Evolutionary conservation across 768 basidiomycete genomes (phyloP).

Genomic region (Leccinum disarticulatum): DNA sequence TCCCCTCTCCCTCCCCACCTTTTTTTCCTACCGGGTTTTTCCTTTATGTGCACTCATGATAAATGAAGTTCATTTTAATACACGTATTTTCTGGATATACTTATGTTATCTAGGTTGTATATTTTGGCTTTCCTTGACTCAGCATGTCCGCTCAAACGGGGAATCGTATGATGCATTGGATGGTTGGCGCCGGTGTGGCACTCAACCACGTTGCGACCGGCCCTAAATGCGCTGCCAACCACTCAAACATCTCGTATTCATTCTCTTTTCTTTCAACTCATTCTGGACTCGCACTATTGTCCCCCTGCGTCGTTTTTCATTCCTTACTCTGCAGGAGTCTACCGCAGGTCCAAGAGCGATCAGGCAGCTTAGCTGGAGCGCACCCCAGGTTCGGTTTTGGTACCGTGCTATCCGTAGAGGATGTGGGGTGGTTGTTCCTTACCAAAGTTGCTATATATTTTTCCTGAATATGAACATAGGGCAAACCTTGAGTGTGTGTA

Average conservation of each 20-base stretch:
- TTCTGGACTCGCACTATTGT: slow-evolving; percentile 40
- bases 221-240: slow-evolving; percentile 17
- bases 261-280: slow-evolving; percentile 21
- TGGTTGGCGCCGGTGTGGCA: background rate
- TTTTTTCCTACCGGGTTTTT: background rate
- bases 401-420: background rate
- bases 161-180: background rate
- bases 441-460: slow-evolving; percentile 34
- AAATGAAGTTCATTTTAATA: slow-evolving; percentile 22
- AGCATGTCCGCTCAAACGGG: background rate
- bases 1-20: background rate
- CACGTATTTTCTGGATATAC: slow-evolving; percentile 20
- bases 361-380: slow-evolving; percentile 30
- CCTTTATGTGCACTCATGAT: background rate
- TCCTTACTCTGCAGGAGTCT: slow-evolving; percentile 32
- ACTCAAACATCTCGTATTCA: accelerated
- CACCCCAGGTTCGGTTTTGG: slow-evolving; percentile 12
- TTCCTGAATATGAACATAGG: background rate
- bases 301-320: slow-evolving; percentile 27
- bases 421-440: slow-evolving; percentile 32
- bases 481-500: background rate
- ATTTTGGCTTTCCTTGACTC: slow-evolving; percentile 2
- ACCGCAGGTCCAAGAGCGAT: slow-evolving; percentile 36
- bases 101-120: slow-evolving; percentile 1
- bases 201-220: slow-evolving; percentile 6